Conservation (phyloP, 495 filamentous ascomycete species). For the Xylaria curta region DNA sequence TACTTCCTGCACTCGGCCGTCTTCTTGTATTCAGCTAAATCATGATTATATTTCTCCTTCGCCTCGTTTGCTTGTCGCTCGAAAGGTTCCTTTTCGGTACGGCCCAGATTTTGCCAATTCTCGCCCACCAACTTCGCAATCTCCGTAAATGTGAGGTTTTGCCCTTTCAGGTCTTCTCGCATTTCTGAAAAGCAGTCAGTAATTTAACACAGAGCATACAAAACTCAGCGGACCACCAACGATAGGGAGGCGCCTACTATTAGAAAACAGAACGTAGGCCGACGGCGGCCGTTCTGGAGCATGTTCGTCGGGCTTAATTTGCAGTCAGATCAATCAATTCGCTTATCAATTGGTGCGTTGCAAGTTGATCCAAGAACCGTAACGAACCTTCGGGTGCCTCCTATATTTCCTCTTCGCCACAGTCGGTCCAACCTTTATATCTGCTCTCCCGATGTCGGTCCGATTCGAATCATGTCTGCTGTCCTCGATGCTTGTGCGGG, state of each 20-base stretch:
- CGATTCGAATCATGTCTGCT: slow-evolving; percentile 41
- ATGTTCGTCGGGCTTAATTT: slow-evolving; percentile 69
- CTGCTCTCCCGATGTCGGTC: slow-evolving; percentile 40
- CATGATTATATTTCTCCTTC: slow-evolving; percentile 73
- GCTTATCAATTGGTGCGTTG: too few species aligned
- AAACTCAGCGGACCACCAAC: background rate
- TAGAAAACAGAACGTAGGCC: slow-evolving; percentile 84
- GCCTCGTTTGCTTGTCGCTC: slow-evolving; percentile 70
- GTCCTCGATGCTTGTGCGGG: slow-evolving; percentile 49
- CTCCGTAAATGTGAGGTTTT: slow-evolving; percentile 77
- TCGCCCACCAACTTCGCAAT: slow-evolving; percentile 84
- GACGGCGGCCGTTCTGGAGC: slow-evolving; percentile 79
- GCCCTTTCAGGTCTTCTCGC: slow-evolving; percentile 73
- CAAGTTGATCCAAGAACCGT: background rate
- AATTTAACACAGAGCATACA: background rate
- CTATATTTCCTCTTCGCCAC: slow-evolving; percentile 74
- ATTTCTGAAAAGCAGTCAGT: slow-evolving; percentile 58
- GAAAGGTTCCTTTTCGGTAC: slow-evolving; percentile 70
- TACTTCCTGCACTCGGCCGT: slow-evolving; percentile 67
- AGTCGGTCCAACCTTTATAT: slow-evolving; percentile 41
- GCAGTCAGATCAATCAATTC: slow-evolving; percentile 23
- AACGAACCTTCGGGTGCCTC: slow-evolving; percentile 74
- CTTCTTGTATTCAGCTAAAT: slow-evolving; percentile 75
- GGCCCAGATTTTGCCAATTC: slow-evolving; percentile 73
- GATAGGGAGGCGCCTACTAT: slow-evolving; percentile 60